Evolutionary conservation across 106 monocot genomes (phyloP), one percentile per base, ranked within the genome.

Genomic region (Dendrobium huoshanense): DNA sequence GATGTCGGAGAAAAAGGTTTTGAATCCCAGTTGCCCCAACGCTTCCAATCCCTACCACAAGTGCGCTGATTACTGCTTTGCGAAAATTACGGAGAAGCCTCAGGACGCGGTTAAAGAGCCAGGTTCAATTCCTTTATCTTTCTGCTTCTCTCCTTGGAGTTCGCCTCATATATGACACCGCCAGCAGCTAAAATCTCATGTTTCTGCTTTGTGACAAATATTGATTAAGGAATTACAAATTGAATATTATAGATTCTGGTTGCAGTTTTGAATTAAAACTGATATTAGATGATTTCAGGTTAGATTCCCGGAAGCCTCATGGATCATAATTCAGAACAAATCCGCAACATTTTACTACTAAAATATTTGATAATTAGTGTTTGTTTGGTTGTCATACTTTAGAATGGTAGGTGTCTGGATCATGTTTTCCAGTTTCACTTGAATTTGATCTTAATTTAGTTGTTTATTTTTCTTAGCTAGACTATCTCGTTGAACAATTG

Each of bases 31-130:
- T 27, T 76, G 48, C 49, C 76, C 76, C 11, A 76, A 76, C 45
- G 76, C 76, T 51, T 27, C 76, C 48, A 76, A 76, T 76, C 49
- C 76, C 25, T 76, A 10, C 49, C 76, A 76, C 27, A 76, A 76
- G 19, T 76, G 47, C 49, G n/a, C 49, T 0, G 48, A 76, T 15
- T 47, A 47, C 76, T 76, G 49, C 49, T 49, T 51, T 76, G 76
- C 49, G 49, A 76, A 76, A 76, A 76, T 48, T 37, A 51, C 74
- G 17, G 74, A 4, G 41, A 74, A 49, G n/a, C 18, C n/a, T 27
- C 25, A 49, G 49, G 76, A 76, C 25, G 25, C 25, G 8, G 24
- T 37, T 76, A 49, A 49, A 76, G 24, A 25, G 25, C 22, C 76
- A 76, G 76, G 76, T 76, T 76, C 51, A 37, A 44, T 7, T 74